These are phyloP conservation scores for Lunularia cruciata DNA, from an alignment of 225 moss, liverwort and hornwort species.

Conservation along the genomic window DNA sequence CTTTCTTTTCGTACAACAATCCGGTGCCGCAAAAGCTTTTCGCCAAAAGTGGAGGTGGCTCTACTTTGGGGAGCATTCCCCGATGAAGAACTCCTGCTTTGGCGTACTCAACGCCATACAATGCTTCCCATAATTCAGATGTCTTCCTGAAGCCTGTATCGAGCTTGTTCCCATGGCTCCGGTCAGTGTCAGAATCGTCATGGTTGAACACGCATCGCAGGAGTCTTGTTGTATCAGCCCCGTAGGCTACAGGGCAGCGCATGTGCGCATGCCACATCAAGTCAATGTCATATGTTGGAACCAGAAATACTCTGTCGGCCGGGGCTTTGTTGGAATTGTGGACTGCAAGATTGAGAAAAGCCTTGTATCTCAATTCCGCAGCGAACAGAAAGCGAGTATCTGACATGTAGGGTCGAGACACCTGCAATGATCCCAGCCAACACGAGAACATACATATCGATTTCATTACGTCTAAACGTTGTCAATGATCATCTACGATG, in stretches of 20 bases:
- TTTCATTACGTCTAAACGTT: too few species aligned
- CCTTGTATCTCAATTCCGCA: conserved; percentile 33
- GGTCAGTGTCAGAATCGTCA: conserved; percentile 60
- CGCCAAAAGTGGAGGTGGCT: not conserved
- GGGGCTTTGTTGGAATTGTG: not conserved
- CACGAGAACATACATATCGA: not conserved
- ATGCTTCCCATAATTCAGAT: conserved; percentile 62
- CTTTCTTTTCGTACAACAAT: conserved; percentile 19
- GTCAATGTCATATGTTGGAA: conserved; percentile 44
- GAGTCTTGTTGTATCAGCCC: conserved; percentile 24
- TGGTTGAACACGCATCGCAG: conserved; percentile 33
- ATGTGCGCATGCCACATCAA: conserved; percentile 43
- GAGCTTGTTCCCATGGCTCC: conserved; percentile 58
- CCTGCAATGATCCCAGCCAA: conserved; percentile 8
- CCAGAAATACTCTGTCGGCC: conserved; percentile 20
- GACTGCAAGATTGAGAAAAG: conserved; percentile 28
- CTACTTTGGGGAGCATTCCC: conserved; percentile 29
- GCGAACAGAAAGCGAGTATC: conserved; percentile 28
- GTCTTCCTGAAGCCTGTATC: conserved; percentile 66
- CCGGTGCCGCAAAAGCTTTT: conserved; percentile 12
- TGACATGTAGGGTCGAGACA: conserved; percentile 31
- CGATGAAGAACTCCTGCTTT: conserved; percentile 70
- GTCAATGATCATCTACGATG: too few species aligned
- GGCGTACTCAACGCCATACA: conserved; percentile 52
- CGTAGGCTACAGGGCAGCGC: conserved; percentile 32